phyloP scores from a whole-genome alignment of 2,329 filamentous ascomycete genomes.

The Thelonectria rubi region DNA sequence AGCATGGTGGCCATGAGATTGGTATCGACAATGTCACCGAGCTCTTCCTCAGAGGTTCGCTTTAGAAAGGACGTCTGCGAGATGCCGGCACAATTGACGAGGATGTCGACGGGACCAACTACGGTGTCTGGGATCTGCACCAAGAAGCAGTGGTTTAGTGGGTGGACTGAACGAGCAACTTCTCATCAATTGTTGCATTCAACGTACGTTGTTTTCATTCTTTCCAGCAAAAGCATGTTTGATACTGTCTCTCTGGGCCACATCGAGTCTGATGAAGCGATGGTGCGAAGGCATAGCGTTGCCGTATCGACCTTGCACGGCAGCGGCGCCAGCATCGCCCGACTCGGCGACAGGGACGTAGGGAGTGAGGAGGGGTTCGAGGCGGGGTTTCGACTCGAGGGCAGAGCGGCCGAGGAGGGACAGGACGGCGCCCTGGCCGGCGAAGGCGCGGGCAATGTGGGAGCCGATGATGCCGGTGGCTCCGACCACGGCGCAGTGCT shows the following conservation, averaged over 20 bases:
- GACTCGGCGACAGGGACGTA: constrained; percentile 30
- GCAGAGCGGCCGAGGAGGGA: constrained; percentile 69
- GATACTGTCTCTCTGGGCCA: constrained; percentile 42
- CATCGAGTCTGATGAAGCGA: constrained; percentile 49
- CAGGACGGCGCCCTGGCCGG: constrained; percentile 66
- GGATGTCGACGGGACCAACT: constrained; percentile 59
- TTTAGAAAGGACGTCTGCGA: constrained; percentile 72
- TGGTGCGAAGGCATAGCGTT: constrained; percentile 40
- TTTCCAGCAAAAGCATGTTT: constrained; percentile 43
- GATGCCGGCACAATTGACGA: constrained; percentile 84
- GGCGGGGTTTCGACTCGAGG: constrained; percentile 54
- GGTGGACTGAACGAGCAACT: background rate
- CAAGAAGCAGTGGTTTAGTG: background rate
- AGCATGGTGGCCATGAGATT: constrained; percentile 76
- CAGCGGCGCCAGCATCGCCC: background rate
- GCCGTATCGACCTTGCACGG: constrained; percentile 4
- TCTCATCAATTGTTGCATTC: background rate
- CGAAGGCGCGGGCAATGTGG: constrained; percentile 73
- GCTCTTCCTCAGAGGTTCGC: constrained; percentile 57
- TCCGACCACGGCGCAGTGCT: constrained; percentile 71
- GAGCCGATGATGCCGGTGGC: constrained; percentile 76
- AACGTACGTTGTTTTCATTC: constrained; percentile 25
- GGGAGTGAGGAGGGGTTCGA: constrained; percentile 46
- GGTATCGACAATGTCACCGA: constrained; percentile 69
- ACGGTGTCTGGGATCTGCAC: constrained; percentile 21